Conservation (phyloP, 1,284 basidiomycete species). For the Trametes polyzona region DNA sequence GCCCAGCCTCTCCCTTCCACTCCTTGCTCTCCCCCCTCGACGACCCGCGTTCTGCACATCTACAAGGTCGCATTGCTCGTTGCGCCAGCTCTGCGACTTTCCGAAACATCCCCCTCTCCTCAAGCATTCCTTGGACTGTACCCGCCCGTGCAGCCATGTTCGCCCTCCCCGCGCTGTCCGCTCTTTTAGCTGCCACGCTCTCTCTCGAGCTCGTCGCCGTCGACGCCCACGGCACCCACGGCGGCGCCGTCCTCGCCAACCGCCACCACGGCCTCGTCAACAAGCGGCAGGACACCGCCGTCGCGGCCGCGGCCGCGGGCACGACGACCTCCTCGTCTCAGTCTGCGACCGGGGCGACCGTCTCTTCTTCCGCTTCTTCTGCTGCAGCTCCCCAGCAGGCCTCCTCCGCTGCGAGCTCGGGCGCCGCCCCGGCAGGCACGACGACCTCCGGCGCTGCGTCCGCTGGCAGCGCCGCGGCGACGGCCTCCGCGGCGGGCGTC, state of each 20-base stretch:
- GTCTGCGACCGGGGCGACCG: not conserved
- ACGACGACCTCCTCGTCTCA: not conserved
- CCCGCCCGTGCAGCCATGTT: slow-evolving; percentile 18
- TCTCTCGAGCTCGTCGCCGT: slow-evolving; percentile 22
- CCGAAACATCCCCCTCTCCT: not conserved
- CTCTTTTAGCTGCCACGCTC: slow-evolving; percentile 27
- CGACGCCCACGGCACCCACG: slow-evolving; percentile 19
- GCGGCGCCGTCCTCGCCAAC: not conserved
- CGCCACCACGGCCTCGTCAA: slow-evolving; percentile 13
- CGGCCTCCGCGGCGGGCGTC: slow-evolving; percentile 35
- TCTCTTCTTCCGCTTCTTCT: not conserved
- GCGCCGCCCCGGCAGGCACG: slow-evolving; percentile 17
- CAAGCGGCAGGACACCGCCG: slow-evolving; percentile 13
- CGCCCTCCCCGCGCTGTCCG: slow-evolving; percentile 26
- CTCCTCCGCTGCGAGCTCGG: slow-evolving; percentile 12
- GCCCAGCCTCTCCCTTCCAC: not conserved
- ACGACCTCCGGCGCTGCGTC: slow-evolving; percentile 7
- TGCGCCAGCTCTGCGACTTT: slow-evolving; percentile 25
- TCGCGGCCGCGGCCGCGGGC: not conserved
- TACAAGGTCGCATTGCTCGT: slow-evolving; percentile 23
- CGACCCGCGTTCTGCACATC: slow-evolving; percentile 6
- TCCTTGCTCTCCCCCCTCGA: not conserved
- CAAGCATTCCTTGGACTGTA: slow-evolving; percentile 7
- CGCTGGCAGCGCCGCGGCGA: slow-evolving; percentile 22
- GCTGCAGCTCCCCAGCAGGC: too few relatives aligned